A percentile compares a stretch with the other conserved stretches of the same genome.
phyloP scores from a whole-genome alignment of 1,284 basidiomycete species.

The Ceratobasidium sp. region DNA sequence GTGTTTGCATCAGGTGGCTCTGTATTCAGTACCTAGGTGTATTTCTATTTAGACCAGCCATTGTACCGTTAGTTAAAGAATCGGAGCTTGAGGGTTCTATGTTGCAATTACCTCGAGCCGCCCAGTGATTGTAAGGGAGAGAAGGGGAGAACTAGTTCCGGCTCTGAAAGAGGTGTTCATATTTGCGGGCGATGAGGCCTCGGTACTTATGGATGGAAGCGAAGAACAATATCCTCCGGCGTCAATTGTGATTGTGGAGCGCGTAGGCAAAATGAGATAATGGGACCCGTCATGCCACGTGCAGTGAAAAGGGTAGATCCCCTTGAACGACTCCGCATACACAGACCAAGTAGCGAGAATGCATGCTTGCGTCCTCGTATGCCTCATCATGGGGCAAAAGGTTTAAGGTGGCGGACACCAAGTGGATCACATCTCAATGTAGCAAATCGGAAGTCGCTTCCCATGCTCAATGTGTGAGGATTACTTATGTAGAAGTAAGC shows the following conservation, averaged over 20 bases:
- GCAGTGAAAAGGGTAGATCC: neutral
- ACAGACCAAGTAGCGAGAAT: neutral
- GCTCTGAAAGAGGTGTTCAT: slow-evolving; percentile 1
- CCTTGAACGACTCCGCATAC: neutral
- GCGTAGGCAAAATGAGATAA: neutral
- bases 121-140: neutral
- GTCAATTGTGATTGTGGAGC: slow-evolving; percentile 26
- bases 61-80: neutral
- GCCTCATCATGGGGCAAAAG: neutral
- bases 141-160: neutral
- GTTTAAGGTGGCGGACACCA: neutral
- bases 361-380: neutral
- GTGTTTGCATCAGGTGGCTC: neutral
- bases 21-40: neutral
- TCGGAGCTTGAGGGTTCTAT: neutral
- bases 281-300: slow-evolving; percentile 15
- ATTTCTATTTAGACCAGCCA: neutral
- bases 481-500: neutral
- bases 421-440: too few species aligned
- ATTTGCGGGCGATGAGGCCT: neutral
- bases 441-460: too few species aligned
- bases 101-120: neutral
- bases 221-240: neutral
- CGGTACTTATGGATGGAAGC: slow-evolving; percentile 32
- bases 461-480: neutral